phyloP scores from a whole-genome alignment of 768 basidiomycete genomes.

The Suillus occidentalis region DNA sequence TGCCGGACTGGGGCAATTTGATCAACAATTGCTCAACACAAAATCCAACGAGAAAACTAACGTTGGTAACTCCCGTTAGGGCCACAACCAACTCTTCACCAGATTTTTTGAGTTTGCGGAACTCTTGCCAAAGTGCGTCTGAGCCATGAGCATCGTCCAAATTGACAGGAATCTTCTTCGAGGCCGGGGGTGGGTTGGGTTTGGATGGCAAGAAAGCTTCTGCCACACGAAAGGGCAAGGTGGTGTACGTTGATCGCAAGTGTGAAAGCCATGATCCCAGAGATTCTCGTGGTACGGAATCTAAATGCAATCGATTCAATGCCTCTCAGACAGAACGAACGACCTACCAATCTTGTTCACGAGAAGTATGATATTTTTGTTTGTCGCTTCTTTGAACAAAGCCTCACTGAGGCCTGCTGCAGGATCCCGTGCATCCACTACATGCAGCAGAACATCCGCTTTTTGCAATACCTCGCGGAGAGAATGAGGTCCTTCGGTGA shows the following conservation, averaged over 20 bases:
- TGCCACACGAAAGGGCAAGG: conserved; percentile 72
- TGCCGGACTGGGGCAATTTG: conserved; percentile 58
- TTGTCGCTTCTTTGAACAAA: conserved; percentile 40
- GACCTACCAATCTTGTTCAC: conserved; percentile 85
- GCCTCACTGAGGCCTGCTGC: conserved; percentile 70
- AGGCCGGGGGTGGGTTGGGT: conserved; percentile 28
- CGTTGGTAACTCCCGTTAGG: conserved; percentile 83
- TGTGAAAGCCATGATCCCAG: conserved; percentile 65
- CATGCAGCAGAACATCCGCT: conserved; percentile 77
- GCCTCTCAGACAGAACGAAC: neutral
- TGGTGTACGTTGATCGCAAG: conserved; percentile 59
- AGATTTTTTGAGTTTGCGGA: conserved; percentile 50
- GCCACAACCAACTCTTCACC: conserved; percentile 61
- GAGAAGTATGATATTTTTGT: conserved; percentile 59
- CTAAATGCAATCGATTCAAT: conserved; percentile 37
- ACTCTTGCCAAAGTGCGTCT: conserved; percentile 47
- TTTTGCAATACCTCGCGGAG: conserved; percentile 56
- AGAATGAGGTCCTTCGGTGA: conserved; percentile 28
- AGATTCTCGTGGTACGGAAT: conserved; percentile 77
- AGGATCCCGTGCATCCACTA: conserved; percentile 87
- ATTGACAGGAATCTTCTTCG: conserved; percentile 36
- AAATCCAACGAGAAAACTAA: conserved; percentile 36
- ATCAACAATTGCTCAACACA: neutral
- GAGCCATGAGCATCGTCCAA: conserved; percentile 62
- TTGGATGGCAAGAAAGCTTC: conserved; percentile 59